Base-by-base conservation (phyloP, 2,329 filamentous ascomycete species). In the Pseudocercospora crystallina region DNA sequence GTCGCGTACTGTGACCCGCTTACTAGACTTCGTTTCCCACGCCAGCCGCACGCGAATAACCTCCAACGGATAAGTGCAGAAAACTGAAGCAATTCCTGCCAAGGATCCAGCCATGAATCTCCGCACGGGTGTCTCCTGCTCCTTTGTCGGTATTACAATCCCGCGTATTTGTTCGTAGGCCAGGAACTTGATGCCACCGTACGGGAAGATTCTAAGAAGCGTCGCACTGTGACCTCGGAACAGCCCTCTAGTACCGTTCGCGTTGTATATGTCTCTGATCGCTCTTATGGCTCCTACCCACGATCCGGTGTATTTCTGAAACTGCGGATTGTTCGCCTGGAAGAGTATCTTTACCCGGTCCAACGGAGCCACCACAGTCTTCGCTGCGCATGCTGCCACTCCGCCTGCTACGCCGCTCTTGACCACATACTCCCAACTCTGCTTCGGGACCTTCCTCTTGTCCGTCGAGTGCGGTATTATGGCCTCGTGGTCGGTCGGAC, bases 261-360 rank as follows among this genome's bases (percentile, higher is more conserved):
- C 76, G 17, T 71, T 74, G 63, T 94, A 89, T 57, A 99, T 97
- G 63, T 91, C 87, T 60, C 81, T 81, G 71, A 97, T 87, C 20
- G 94, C 91, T 13, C 80, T 80, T n/a, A 82, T 81, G 14, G 95
- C 84, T 42, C 94, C 94, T 49, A 82, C 81, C 87, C 91, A 96
- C 36, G 87, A 90, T 35, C 90, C 89, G 1, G 89, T 84, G 69
- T 97, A 99, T 73, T 95, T 96, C 47, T 87, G 82, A 69, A 96
- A 99, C 61, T 94, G 86, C 2, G 94, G 94, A 65, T 94, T 96
- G 65, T 87, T 90, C 45, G 94, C 87, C 71, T 99, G 94, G 74
- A 99, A 97, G 49, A 99, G 86, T 66, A 99, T 99, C 74, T 99
- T 99, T 65, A 99, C 94, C 60, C 94, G 86, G 73, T 99, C 94